These are phyloP conservation scores for Eucalyptus virginea DNA, from an alignment of 345 rosid species.

Conservation along the genomic window DNA sequence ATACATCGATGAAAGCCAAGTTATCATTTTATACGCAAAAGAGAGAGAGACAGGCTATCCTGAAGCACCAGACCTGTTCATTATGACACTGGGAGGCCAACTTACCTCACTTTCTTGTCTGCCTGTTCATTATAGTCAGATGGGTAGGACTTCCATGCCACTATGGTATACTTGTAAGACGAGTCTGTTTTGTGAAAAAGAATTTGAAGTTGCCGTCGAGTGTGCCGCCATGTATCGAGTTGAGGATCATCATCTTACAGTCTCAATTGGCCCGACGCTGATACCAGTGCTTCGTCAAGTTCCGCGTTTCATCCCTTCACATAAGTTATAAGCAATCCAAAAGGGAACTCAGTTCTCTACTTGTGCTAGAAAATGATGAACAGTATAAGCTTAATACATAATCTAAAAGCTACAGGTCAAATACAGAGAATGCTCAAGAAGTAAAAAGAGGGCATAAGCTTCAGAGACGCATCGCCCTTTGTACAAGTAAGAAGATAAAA, in stretches of 20 bases:
- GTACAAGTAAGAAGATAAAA: background rate
- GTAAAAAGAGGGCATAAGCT: background rate
- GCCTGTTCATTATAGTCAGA: background rate
- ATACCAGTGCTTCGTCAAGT: background rate
- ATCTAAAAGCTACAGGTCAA: background rate
- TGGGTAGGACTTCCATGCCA: background rate
- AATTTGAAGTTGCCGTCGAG: background rate
- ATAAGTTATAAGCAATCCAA: background rate
- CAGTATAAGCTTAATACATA: background rate
- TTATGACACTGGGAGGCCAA: background rate
- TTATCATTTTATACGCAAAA: background rate
- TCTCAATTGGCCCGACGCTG: background rate
- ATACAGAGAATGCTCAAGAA: background rate
- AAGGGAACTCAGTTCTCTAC: background rate
- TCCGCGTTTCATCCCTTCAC: background rate
- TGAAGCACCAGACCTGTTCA: background rate
- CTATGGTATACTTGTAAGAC: background rate
- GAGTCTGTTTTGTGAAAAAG: background rate
- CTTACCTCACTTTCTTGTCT: background rate
- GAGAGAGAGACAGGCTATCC: background rate
- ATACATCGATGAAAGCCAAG: background rate
- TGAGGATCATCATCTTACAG: background rate
- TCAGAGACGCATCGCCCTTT: background rate
- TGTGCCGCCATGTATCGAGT: background rate
- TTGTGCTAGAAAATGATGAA: background rate